Evolutionary conservation across 495 filamentous ascomycete genomes (phyloP).

Genomic region (Penicillium desertorum): DNA sequence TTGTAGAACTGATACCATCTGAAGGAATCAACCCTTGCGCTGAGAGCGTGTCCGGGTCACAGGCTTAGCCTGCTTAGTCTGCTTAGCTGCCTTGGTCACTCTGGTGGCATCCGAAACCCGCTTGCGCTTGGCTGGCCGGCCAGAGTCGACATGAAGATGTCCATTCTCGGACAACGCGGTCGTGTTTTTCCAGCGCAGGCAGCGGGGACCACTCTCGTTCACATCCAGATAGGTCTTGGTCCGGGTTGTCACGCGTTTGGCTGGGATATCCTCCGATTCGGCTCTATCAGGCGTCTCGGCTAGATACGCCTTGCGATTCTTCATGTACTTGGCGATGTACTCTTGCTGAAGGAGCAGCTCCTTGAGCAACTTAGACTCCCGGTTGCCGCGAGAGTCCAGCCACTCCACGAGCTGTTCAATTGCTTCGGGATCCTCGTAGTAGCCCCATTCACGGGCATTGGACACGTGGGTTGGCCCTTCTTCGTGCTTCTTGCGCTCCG

Average conservation of each 20-base stretch:
- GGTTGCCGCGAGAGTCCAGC: conserved; percentile 80
- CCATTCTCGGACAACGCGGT: conserved; percentile 74
- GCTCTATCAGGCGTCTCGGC: conserved; percentile 51
- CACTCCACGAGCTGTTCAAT: conserved; percentile 79
- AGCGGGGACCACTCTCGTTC: conserved; percentile 56
- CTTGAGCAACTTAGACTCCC: conserved; percentile 81
- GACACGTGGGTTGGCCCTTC: conserved; percentile 79
- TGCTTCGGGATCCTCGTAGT: conserved; percentile 74
- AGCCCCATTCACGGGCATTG: conserved; percentile 84
- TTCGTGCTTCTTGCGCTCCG: conserved; percentile 81
- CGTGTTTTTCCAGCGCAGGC: conserved; percentile 78
- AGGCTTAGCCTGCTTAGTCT: conserved; percentile 49
- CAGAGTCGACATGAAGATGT: conserved; percentile 78
- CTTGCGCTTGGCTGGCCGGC: conserved; percentile 63
- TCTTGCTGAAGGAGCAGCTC: conserved; percentile 77
- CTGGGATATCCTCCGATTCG: conserved; percentile 55
- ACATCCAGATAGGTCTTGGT: conserved; percentile 66
- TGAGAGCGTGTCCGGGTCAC: conserved; percentile 49
- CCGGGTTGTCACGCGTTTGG: conserved; percentile 74
- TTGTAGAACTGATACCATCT: neutral
- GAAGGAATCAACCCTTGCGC: conserved; percentile 30
- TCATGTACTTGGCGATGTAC: conserved; percentile 77
- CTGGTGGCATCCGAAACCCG: conserved; percentile 48
- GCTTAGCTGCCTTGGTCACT: conserved; percentile 43
- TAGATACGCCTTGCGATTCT: conserved; percentile 70